A percentile compares a stretch with the other conserved stretches of the same genome.
These are phyloP conservation scores for Kondoa subrosea DNA, from an alignment of 768 basidiomycete genomes.

Conservation along the genomic window DNA sequence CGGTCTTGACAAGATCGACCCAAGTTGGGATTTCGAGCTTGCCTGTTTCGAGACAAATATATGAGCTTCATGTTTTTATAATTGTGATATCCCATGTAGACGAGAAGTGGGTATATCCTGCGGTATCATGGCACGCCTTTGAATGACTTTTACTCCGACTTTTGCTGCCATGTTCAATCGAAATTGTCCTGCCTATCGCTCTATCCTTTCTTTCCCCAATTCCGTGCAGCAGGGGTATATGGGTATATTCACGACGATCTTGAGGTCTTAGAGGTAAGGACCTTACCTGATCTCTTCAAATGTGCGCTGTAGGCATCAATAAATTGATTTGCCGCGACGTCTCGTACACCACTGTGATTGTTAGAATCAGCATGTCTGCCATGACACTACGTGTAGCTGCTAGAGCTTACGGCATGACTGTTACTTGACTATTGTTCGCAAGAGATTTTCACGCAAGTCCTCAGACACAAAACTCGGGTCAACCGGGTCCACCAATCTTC, in stretches of 20 bases:
- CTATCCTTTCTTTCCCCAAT: background rate
- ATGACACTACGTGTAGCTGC: too few relatives aligned
- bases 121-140: background rate
- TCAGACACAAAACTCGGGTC: too few relatives aligned
- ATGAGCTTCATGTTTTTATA: background rate
- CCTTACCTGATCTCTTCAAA: slow-evolving; percentile 27
- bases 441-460: too few relatives aligned
- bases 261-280: background rate
- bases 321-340: slow-evolving; percentile 25
- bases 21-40: slow-evolving; percentile 98
- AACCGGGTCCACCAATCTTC: too few relatives aligned
- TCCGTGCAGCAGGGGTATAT: background rate
- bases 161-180: background rate
- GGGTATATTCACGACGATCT: background rate
- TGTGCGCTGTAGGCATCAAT: slow-evolving; percentile 27
- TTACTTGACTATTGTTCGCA: too few relatives aligned
- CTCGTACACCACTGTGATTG: too few relatives aligned
- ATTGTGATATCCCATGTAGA: background rate
- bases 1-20: slow-evolving; percentile 98
- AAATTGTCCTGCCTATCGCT: background rate
- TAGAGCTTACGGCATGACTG: too few relatives aligned
- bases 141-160: background rate
- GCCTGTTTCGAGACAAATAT: slow-evolving; percentile 37
- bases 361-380: too few relatives aligned
- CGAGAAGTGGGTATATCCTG: background rate